Evolutionary conservation across 73 alveolate species (phyloP), one percentile per base, ranked within the genome.

Genomic region (Loxodes magnus): DNA sequence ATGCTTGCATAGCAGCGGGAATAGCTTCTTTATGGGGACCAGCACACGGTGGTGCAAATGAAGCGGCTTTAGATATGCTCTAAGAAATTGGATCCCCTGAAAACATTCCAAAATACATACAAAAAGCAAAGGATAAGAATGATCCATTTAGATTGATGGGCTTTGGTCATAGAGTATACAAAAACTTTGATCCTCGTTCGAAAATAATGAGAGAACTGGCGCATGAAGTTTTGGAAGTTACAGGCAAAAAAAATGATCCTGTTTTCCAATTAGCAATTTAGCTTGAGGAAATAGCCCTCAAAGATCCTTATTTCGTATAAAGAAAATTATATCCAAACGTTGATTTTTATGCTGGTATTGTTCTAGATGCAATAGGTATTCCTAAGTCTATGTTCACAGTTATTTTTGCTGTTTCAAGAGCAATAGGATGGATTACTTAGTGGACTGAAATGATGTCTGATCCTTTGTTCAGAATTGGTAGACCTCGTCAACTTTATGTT

Each of bases 1-100:
- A 74, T 43, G 96, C 97, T n/a, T 91, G 98, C 54, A 76, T 91
- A 35, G 94, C 98, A 4, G 94, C 96, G 15, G 98, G 98, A 14
- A 90, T 91, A 3, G 95, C 98, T 2, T 64, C 92, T n/a, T 56
- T 91, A 27, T 91, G 98, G 97, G 98, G 98, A 36, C 98, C 96
- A 19, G 88, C 88, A 19, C 98, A 91, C 39, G 98, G 98, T n/a
- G 98, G 98, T 4, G 98, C 96, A 20, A 90, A 86, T 42, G 93
- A 90, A 56, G 96, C 98, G 12, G 94, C 74, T 5, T 58, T 84
- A 4, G 42, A 67, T 19, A 84, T 84, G 96, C 82, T 84, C 20
- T 78, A 69, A 28, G 84, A 78, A 51, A 79, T 84, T 1, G 82
- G 82, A 0, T 53, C 63, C 15, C 36, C 19, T 20, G 88, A 75